Evolutionary conservation across 352 stramenopile genomes (phyloP).

Genomic region (Phytophthora capsici): DNA sequence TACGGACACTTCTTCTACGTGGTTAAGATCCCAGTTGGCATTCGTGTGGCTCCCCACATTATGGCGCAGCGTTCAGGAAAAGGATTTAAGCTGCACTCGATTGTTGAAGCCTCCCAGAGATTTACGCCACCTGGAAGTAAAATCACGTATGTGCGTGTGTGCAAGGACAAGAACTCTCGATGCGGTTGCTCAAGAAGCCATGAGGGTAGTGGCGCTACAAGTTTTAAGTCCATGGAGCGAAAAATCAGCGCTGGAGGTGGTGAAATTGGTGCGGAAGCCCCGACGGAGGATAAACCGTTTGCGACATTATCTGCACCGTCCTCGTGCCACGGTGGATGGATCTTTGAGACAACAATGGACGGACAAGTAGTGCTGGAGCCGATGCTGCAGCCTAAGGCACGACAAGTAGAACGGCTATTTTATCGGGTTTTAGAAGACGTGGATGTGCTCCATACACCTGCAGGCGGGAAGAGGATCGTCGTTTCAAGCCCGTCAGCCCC

Average conservation of each 20-base stretch:
- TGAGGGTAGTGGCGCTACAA: slow-evolving; percentile 28
- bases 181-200: slow-evolving; percentile 63
- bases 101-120: slow-evolving; percentile 82
- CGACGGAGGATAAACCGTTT: slow-evolving; percentile 22
- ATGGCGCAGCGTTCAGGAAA: slow-evolving; percentile 85
- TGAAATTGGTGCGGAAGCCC: slow-evolving; percentile 6
- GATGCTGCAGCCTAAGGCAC: slow-evolving; percentile 60
- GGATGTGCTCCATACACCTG: slow-evolving; percentile 67
- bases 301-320: slow-evolving; percentile 26
- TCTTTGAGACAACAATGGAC: slow-evolving; percentile 89
- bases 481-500: slow-evolving; percentile 14
- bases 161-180: slow-evolving; percentile 72
- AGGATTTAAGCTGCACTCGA: slow-evolving; percentile 82
- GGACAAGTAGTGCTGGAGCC: slow-evolving; percentile 78
- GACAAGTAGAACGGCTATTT: slow-evolving; percentile 81
- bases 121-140: slow-evolving; percentile 84
- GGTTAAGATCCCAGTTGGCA: slow-evolving; percentile 82
- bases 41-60: slow-evolving; percentile 82
- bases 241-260: slow-evolving; percentile 26
- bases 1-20: slow-evolving; percentile 87
- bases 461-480: slow-evolving; percentile 15
- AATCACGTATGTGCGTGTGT: slow-evolving; percentile 87
- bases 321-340: slow-evolving; percentile 78
- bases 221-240: slow-evolving; percentile 25
- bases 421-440: slow-evolving; percentile 78